These are phyloP conservation scores for Solanum habrochaites DNA, from an alignment of 257 asterid species.

Conservation along the genomic window DNA sequence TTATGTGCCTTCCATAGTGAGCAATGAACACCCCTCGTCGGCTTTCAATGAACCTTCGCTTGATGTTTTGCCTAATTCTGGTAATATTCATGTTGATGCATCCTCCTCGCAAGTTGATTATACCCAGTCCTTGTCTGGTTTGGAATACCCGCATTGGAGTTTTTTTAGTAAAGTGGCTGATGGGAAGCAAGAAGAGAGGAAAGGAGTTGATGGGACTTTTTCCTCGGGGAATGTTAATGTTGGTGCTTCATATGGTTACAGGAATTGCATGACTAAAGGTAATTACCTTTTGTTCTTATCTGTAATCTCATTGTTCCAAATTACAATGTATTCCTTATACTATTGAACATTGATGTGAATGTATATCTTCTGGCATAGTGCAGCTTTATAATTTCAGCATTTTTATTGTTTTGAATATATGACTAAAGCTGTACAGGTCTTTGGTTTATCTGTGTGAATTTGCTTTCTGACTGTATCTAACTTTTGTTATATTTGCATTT, in stretches of 20 bases:
- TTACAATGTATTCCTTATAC: background rate
- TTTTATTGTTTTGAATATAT: background rate
- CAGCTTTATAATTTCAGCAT: background rate
- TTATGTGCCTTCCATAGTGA: slow-evolving; percentile 26
- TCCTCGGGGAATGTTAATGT: slow-evolving; percentile 17
- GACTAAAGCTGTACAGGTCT: background rate
- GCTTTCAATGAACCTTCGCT: slow-evolving; percentile 23
- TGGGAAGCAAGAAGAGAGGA: slow-evolving; percentile 27
- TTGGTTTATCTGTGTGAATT: background rate
- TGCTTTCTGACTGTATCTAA: background rate
- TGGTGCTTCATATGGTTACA: slow-evolving; percentile 23
- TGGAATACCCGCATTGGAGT: slow-evolving; percentile 45
- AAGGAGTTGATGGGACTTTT: slow-evolving; percentile 25
- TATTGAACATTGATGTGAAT: background rate
- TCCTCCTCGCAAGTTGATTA: slow-evolving; percentile 52
- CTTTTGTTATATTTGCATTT: background rate
- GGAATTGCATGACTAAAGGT: slow-evolving; percentile 43
- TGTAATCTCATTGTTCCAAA: background rate
- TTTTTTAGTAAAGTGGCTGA: slow-evolving; percentile 36
- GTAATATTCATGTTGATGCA: slow-evolving; percentile 5
- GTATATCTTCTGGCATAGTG: background rate
- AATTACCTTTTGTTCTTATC: background rate
- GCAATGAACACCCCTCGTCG: slow-evolving; percentile 16
- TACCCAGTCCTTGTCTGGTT: slow-evolving; percentile 35
- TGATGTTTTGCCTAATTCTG: slow-evolving; percentile 27